phyloP scores from a whole-genome alignment of 1,284 basidiomycete species.

The Puccinia polysora region DNA sequence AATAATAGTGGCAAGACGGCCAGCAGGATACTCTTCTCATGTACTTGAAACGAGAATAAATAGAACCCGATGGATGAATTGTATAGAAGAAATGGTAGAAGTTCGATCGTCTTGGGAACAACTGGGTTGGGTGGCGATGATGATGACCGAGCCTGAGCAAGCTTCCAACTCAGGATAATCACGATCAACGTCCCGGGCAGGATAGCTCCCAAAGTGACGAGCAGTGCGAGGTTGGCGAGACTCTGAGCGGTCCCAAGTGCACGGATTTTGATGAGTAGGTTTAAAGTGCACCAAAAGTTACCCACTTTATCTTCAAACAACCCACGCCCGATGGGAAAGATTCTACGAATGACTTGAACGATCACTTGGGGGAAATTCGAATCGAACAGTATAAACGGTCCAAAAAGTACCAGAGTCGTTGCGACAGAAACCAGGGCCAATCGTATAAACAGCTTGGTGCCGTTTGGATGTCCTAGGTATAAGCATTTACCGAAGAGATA shows the following conservation, averaged over 20 bases:
- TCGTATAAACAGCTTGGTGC: conserved; percentile 64
- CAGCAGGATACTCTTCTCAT: conserved; percentile 87
- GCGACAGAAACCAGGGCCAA: conserved; percentile 58
- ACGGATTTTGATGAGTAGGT: conserved; percentile 79
- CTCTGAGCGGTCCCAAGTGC: conserved; percentile 47
- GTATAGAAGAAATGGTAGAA: conserved; percentile 67
- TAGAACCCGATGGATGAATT: conserved; percentile 72
- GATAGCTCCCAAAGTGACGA: conserved; percentile 53
- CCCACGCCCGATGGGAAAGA: conserved; percentile 84
- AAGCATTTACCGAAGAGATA: conserved; percentile 78
- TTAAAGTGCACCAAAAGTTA: conserved; percentile 88
- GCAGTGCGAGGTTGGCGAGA: conserved; percentile 53
- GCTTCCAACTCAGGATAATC: conserved; percentile 47
- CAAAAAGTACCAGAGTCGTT: conserved; percentile 67
- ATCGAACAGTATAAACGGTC: conserved; percentile 69
- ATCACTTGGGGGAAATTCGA: conserved; percentile 57
- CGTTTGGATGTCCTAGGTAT: conserved; percentile 63
- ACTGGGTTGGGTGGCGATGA: conserved; percentile 58
- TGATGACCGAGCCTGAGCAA: conserved; percentile 56
- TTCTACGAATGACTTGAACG: conserved; percentile 67
- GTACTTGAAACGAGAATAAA: conserved; percentile 90
- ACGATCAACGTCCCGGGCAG: conserved; percentile 50
- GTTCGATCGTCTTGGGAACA: conserved; percentile 59
- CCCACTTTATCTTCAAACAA: conserved; percentile 95
- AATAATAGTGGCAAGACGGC: conserved; percentile 78